Percentiles rank a stretch among this genome's conserved stretches.
Conservation (phyloP, 2,329 filamentous ascomycete genomes). For the Pezicula rhizophila region DNA sequence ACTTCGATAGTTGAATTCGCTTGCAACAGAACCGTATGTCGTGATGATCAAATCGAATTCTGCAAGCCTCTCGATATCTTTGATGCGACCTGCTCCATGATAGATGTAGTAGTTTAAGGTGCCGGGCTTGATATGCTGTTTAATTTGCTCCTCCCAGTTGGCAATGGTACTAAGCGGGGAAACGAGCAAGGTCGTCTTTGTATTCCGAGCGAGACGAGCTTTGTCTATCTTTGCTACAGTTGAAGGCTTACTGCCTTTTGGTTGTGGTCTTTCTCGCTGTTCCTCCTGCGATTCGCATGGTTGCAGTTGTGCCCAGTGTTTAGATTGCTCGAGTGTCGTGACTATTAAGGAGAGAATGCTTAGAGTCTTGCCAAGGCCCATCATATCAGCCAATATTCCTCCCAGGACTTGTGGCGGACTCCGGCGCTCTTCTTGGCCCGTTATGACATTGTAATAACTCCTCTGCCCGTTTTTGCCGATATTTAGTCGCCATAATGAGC, state of each 20-base stretch:
- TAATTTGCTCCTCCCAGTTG: constrained; percentile 93
- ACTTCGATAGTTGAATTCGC: constrained; percentile 63
- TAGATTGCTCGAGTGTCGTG: constrained; percentile 56
- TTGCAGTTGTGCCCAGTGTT: constrained; percentile 49
- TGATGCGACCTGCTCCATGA: constrained; percentile 72
- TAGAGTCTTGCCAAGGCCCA: constrained; percentile 82
- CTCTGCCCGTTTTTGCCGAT: constrained; percentile 49
- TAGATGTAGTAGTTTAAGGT: constrained; percentile 74
- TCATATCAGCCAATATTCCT: constrained; percentile 77
- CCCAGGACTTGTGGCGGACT: constrained; percentile 63
- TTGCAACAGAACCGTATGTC: constrained; percentile 82
- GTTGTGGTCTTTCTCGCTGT: constrained; percentile 25
- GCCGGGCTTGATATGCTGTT: constrained; percentile 64
- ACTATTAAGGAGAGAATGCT: constrained; percentile 77
- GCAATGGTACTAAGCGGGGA: constrained; percentile 85
- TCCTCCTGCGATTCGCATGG: constrained; percentile 32
- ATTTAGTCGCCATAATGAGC: constrained; percentile 71
- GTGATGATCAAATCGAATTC: constrained; percentile 82
- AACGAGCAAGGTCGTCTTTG: constrained; percentile 75
- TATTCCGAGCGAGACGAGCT: constrained; percentile 53
- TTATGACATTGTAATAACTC: constrained; percentile 79
- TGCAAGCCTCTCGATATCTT: constrained; percentile 61
- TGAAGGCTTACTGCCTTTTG: constrained; percentile 21
- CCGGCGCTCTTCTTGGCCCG: constrained; percentile 54
- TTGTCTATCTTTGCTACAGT: constrained; percentile 26